A percentile compares a stretch with the other conserved stretches of the same genome.
These are phyloP conservation scores for Microbotryum silenes-acaulis DNA, from an alignment of 1,284 basidiomycete species.

Conservation along the genomic window DNA sequence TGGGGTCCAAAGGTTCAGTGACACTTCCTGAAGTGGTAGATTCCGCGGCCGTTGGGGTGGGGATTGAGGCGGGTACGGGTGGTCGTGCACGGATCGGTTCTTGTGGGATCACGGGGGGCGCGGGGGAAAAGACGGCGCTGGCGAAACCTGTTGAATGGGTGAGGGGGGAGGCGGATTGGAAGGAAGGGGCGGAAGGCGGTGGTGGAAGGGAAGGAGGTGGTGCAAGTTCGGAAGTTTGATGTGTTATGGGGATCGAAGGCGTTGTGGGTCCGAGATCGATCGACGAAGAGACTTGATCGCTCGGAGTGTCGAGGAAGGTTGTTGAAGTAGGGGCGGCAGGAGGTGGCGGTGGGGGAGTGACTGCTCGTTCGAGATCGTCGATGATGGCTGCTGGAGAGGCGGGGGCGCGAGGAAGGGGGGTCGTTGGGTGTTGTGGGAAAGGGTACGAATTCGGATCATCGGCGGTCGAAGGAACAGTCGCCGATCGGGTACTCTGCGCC, in stretches of 20 bases:
- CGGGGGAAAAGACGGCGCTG: background rate
- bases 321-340: background rate
- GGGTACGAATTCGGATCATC: conserved; percentile 8
- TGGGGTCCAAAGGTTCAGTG: conserved; percentile 61
- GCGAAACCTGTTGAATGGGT: conserved; percentile 4
- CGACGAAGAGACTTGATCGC: background rate
- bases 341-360: background rate
- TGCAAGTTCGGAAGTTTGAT: conserved; percentile 18
- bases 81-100: conserved; percentile 23
- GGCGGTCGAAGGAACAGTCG: background rate
- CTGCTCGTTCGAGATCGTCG: background rate
- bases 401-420: conserved; percentile 1
- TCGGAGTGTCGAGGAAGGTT: background rate
- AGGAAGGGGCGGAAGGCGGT: conserved; percentile 13
- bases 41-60: conserved; percentile 39
- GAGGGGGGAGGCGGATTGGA: conserved; percentile 6
- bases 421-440: conserved; percentile 21
- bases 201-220: conserved; percentile 10
- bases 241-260: conserved; percentile 11
- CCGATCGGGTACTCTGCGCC: background rate
- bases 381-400: background rate
- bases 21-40: conserved; percentile 40
- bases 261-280: background rate
- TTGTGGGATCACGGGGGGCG: conserved; percentile 24
- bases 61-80: conserved; percentile 33